phyloP scores from a whole-genome alignment of 345 rosid genomes.

The Erysimum cheiranthoides region DNA sequence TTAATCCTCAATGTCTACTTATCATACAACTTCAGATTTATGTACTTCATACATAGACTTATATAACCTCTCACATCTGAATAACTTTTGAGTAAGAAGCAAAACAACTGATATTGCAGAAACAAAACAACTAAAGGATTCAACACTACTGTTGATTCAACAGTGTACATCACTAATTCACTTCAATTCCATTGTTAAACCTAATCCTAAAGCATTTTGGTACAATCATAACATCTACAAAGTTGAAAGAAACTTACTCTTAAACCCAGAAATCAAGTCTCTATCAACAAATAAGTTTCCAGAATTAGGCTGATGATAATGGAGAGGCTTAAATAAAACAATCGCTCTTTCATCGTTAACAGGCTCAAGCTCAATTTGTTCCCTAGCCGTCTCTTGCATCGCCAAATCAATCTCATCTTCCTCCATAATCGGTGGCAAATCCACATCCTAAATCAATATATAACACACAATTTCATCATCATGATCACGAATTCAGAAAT shows the following conservation, averaged over 20 bases:
- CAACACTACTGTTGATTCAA: not conserved
- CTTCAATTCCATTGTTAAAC: not conserved
- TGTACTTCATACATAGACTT: not conserved
- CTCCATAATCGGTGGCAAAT: conserved; percentile 65
- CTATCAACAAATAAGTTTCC: conserved; percentile 49
- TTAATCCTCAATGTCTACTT: not conserved
- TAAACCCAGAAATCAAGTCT: conserved; percentile 57
- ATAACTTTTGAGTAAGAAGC: not conserved
- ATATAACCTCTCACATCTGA: not conserved
- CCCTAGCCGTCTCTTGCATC: conserved; percentile 5
- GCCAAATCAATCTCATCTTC: conserved; percentile 51
- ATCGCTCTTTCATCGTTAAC: conserved; percentile 71
- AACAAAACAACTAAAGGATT: not conserved
- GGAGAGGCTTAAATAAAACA: conserved; percentile 62
- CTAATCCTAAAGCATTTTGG: not conserved
- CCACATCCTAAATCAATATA: conserved; percentile 50
- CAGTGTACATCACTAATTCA: not conserved
- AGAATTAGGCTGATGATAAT: conserved; percentile 33
- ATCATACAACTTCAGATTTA: not conserved
- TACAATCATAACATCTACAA: not conserved
- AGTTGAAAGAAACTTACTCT: conserved; percentile 49
- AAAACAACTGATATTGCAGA: not conserved
- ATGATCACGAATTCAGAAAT: not conserved
- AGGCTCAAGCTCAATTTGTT: not conserved
- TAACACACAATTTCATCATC: not conserved